Evolutionary conservation across 345 rosid genomes (phyloP).

Genomic region (Arabidopsis arenosa): DNA sequence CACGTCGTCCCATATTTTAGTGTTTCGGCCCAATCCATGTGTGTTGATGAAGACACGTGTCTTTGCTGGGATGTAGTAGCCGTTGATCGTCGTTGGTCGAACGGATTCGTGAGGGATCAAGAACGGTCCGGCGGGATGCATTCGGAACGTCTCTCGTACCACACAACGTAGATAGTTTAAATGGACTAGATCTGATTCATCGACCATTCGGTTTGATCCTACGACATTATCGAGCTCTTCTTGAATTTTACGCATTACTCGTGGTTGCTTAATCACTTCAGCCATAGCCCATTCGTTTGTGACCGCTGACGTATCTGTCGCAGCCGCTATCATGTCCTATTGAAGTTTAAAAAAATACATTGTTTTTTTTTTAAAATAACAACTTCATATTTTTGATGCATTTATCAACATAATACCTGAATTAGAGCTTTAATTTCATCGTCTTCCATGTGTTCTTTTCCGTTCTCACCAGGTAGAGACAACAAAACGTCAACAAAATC

Average conservation of each 20-base stretch:
- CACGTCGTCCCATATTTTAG: conserved; percentile 66
- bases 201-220: conserved; percentile 70
- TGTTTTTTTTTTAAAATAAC: too few relatives aligned
- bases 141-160: conserved; percentile 90
- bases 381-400: background rate
- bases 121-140: conserved; percentile 97
- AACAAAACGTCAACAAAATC: conserved; percentile 90
- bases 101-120: conserved; percentile 89
- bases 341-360: background rate
- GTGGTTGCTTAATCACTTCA: conserved; percentile 83
- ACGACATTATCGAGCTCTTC: conserved; percentile 72
- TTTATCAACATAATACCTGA: conserved; percentile 53
- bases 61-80: conserved; percentile 74
- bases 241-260: conserved; percentile 70
- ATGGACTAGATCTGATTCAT: conserved; percentile 64
- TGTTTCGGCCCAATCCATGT: conserved; percentile 85
- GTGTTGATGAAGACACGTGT: conserved; percentile 94
- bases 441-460: conserved; percentile 71
- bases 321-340: conserved; percentile 97
- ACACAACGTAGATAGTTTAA: conserved; percentile 86
- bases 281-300: conserved; percentile 99
- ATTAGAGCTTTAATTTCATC: conserved; percentile 86
- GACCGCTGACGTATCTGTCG: conserved; percentile 94
- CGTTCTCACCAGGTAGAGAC: conserved; percentile 78
- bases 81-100: conserved; percentile 68